Evolutionary conservation across 768 basidiomycete genomes (phyloP).

Genomic region (Flagelloscypha sp.): DNA sequence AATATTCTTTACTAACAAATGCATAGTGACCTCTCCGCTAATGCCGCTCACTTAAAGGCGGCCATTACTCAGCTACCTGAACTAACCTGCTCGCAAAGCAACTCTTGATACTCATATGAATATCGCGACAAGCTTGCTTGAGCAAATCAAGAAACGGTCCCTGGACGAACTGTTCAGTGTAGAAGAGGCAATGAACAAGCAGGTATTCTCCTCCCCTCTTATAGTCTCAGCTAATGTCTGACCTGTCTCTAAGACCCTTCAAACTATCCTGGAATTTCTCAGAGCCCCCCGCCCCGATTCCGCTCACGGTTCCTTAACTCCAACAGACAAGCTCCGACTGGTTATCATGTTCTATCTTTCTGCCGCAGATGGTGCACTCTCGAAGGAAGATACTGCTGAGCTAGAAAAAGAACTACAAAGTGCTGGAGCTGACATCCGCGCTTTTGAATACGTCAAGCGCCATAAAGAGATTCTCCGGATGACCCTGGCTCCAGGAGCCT

Average conservation of each 20-base stretch:
- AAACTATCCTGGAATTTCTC: conserved; percentile 80
- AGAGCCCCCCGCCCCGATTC: conserved; percentile 60
- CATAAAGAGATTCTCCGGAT: conserved; percentile 89
- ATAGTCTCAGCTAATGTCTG: conserved; percentile 1
- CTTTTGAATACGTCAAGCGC: conserved; percentile 89
- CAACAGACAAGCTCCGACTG: conserved; percentile 85
- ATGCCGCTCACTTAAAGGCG: conserved; percentile 90
- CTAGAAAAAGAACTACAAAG: conserved; percentile 81
- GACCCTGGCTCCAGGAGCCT: conserved; percentile 62
- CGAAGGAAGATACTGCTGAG: conserved; percentile 84
- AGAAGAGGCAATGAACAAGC: conserved; percentile 85
- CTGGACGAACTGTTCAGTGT: conserved; percentile 96
- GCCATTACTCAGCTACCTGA: conserved; percentile 97
- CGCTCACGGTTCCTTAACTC: conserved; percentile 56
- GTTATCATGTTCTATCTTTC: conserved; percentile 95
- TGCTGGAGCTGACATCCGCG: conserved; percentile 68
- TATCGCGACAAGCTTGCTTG: conserved; percentile 89
- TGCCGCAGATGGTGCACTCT: conserved; percentile 66
- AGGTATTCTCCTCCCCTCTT: conserved; percentile 34
- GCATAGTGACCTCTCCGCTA: conserved; percentile 79
- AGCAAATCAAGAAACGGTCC: conserved; percentile 90
- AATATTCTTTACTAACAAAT: no score
- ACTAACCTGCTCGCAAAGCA: conserved; percentile 90
- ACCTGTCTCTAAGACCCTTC: conserved; percentile 48
- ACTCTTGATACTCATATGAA: conserved; percentile 99